Base-by-base conservation (phyloP, 2,329 filamentous ascomycete genomes). In the Aschersonia sp. region DNA sequence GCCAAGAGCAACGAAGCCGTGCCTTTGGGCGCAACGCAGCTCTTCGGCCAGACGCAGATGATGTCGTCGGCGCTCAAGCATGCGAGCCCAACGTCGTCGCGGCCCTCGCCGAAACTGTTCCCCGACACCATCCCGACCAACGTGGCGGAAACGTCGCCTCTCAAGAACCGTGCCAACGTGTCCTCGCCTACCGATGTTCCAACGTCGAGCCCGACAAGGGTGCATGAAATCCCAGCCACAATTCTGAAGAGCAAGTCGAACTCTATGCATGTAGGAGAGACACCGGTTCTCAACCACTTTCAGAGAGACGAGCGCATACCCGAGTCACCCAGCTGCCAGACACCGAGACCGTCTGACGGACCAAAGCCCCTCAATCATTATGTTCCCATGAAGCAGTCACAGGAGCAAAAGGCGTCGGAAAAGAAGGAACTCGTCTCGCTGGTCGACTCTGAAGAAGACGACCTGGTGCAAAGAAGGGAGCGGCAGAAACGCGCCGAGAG, bases 21-120 rank as follows among this genome's bases (percentile, higher is more conserved):
- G 1, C 61, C 64, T 20, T 55, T 67, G 66, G 56, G 62, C 53
- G 47, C 65, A 57, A 56, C 73, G 5, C 75, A 80, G 56, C 62
- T 80, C 6, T 80, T 80, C 53, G 68, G 65, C 1, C 70, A 73
- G 52, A 78, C 76, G 0, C 76, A 77, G 50, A 58, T 76, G 51
- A 59, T 62, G 32, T 77, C 76, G 2, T 77, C 75, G 1, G 73
- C 67, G 1, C 55, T 69, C 12, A 75, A 71, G 54, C 30, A 40
- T 1, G 65, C 63, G 44, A 79, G 74, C 50, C 76, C 76, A 28
- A 78, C 75, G 0, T 78, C 74, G 1, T 79, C 75, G 1, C 66
- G 75, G 9, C 76, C 76, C 0, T 80, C 76, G 1, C 75, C 75
- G 0, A 62, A 69, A 42, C 54, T 70, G 4, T 68, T 73, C 9